These are phyloP conservation scores for Microstroma glucosiphilum DNA, from an alignment of 1,284 basidiomycete species.

Conservation along the genomic window DNA sequence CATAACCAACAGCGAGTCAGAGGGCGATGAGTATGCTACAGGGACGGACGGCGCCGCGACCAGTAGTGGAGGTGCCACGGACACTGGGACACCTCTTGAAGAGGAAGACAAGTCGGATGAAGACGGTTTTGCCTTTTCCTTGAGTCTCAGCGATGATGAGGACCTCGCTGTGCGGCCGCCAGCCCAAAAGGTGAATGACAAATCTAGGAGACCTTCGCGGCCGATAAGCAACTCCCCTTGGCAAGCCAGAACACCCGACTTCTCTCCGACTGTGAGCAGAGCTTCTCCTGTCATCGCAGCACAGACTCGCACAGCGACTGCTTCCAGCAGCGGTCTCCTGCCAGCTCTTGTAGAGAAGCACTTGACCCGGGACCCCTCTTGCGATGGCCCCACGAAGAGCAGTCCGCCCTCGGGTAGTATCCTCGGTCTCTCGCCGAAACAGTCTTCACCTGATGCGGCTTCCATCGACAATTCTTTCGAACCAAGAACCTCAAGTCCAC, in stretches of 20 bases:
- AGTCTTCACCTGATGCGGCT: too few relatives aligned
- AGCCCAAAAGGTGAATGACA: neutral
- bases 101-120: slow-evolving; percentile 1
- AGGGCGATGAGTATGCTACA: neutral
- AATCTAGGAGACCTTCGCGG: neutral
- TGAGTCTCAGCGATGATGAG: slow-evolving; percentile 6
- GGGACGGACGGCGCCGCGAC: neutral
- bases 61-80: neutral
- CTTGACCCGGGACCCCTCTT: too few relatives aligned
- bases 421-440: too few relatives aligned
- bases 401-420: too few relatives aligned
- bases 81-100: neutral
- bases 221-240: slow-evolving; percentile 6
- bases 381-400: too few relatives aligned
- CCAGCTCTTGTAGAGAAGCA: too few relatives aligned
- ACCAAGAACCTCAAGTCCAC: too few relatives aligned
- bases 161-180: neutral
- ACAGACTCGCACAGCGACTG: neutral
- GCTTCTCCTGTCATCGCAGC: neutral
- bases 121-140: slow-evolving; percentile 4
- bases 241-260: neutral
- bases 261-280: neutral
- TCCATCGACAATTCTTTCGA: too few relatives aligned
- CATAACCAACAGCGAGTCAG: neutral
- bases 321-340: too few relatives aligned